Evolutionary conservation across 2,329 filamentous ascomycete species (phyloP).

Genomic region (Colletotrichum paranaense): DNA sequence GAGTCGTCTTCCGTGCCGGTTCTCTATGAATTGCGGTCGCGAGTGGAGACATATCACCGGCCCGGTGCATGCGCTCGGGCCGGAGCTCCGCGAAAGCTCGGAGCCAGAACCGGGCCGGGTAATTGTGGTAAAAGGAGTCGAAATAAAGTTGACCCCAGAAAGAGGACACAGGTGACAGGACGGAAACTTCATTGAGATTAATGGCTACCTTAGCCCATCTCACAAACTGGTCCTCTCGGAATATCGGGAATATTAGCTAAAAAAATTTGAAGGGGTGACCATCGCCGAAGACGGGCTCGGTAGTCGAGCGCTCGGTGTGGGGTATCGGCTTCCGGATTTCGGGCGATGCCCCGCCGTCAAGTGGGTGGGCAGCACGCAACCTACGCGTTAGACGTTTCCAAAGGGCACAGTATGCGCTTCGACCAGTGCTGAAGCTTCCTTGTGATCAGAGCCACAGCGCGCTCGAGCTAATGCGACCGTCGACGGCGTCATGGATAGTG

Average conservation of each 20-base stretch:
- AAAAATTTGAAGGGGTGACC: constrained; percentile 3
- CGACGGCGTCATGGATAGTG: neutral
- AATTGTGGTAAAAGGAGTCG: neutral
- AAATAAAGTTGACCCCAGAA: neutral
- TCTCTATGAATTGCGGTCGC: neutral
- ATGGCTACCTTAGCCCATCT: neutral
- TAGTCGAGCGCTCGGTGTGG: constrained; percentile 26
- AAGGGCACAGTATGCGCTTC: neutral
- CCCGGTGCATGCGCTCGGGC: neutral
- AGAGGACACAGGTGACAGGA: too few species aligned
- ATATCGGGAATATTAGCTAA: constrained; percentile 28
- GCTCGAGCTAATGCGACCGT: neutral
- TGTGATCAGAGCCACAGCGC: constrained; percentile 12
- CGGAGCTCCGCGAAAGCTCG: neutral
- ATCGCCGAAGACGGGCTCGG: constrained; percentile 31
- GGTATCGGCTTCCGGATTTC: constrained; percentile 33
- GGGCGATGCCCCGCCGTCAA: constrained; percentile 7
- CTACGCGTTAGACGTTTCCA: neutral
- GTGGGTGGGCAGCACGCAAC: neutral
- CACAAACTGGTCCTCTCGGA: neutral
- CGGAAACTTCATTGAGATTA: neutral
- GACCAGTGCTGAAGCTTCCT: neutral
- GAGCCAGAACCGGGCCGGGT: neutral
- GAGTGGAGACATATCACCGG: neutral
- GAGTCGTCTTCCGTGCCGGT: neutral